Conservation (phyloP, 2,329 filamentous ascomycete species). For the Epichloe baconii region DNA sequence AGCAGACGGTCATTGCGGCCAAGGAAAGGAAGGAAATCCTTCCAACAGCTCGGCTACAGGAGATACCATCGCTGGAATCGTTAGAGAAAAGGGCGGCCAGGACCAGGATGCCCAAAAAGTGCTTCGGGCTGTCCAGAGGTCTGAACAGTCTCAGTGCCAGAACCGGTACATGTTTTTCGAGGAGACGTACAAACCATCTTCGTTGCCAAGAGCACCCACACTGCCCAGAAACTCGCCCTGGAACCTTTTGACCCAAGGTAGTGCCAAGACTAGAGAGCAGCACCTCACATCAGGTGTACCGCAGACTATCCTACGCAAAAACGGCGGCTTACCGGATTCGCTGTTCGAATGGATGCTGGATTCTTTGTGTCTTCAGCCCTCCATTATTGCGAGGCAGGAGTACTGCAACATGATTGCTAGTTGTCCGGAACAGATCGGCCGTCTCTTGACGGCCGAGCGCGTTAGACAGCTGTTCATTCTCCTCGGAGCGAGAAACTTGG, state of each 20-base stretch:
- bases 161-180: conserved; percentile 39
- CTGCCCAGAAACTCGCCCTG: conserved; percentile 27
- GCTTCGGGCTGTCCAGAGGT: conserved; percentile 37
- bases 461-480: conserved; percentile 41
- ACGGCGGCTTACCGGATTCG: conserved; percentile 41
- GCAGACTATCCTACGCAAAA: conserved; percentile 30
- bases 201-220: conserved; percentile 15
- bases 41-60: not conserved
- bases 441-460: conserved; percentile 30
- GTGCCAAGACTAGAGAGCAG: conserved; percentile 34
- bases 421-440: conserved; percentile 29
- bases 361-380: conserved; percentile 42
- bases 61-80: conserved; percentile 17
- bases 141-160: conserved; percentile 24
- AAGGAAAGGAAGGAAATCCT: conserved; percentile 5
- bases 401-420: conserved; percentile 44
- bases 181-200: conserved; percentile 15
- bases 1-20: conserved; percentile 18
- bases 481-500: conserved; percentile 34
- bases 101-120: conserved; percentile 31
- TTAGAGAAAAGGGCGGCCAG: conserved; percentile 26
- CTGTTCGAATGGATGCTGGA: conserved; percentile 54
- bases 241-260: conserved; percentile 34
- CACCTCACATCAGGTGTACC: conserved; percentile 50
- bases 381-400: conserved; percentile 41